These are phyloP conservation scores for Aspergillus taichungensis DNA, from an alignment of 495 filamentous ascomycete genomes.

Conservation along the genomic window DNA sequence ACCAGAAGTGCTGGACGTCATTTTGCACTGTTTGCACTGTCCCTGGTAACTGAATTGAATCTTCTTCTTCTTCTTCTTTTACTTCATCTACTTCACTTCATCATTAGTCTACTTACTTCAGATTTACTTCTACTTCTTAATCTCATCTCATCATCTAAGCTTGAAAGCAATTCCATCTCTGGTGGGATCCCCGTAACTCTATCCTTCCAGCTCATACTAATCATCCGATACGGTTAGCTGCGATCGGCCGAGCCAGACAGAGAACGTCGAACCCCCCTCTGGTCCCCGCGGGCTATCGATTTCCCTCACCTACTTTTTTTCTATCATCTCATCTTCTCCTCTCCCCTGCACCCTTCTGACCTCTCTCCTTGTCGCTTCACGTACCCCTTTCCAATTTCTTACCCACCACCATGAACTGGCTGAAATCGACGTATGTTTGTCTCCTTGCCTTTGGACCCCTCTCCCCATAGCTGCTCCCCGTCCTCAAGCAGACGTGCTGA, in stretches of 20 bases:
- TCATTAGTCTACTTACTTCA: too few species aligned
- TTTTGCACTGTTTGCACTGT: slow-evolving; percentile 4
- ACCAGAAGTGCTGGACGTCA: slow-evolving; percentile 7
- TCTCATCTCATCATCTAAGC: too few species aligned
- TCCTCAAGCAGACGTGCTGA: slow-evolving; percentile 12
- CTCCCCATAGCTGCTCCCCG: slow-evolving; percentile 5
- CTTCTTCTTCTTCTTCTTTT: neutral
- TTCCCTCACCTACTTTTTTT: slow-evolving; percentile 9
- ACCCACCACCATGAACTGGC: slow-evolving; percentile 52
- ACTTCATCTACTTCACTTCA: neutral
- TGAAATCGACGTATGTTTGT: slow-evolving; percentile 55
- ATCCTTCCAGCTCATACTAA: too few species aligned
- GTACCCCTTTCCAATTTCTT: neutral
- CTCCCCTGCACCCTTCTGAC: slow-evolving; percentile 11
- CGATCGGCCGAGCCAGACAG: neutral
- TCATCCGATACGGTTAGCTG: too few species aligned
- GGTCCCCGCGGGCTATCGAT: slow-evolving; percentile 29
- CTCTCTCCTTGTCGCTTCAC: slow-evolving; percentile 2
- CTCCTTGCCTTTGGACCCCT: neutral
- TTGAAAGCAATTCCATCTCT: too few species aligned
- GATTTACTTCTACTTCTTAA: too few species aligned
- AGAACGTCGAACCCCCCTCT: slow-evolving; percentile 5
- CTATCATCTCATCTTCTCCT: slow-evolving; percentile 17
- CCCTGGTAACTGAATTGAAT: slow-evolving; percentile 2
- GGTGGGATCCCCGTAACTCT: too few species aligned